These are phyloP conservation scores for Aspergillus homomorphus DNA, from an alignment of 495 filamentous ascomycete genomes.

Conservation along the genomic window DNA sequence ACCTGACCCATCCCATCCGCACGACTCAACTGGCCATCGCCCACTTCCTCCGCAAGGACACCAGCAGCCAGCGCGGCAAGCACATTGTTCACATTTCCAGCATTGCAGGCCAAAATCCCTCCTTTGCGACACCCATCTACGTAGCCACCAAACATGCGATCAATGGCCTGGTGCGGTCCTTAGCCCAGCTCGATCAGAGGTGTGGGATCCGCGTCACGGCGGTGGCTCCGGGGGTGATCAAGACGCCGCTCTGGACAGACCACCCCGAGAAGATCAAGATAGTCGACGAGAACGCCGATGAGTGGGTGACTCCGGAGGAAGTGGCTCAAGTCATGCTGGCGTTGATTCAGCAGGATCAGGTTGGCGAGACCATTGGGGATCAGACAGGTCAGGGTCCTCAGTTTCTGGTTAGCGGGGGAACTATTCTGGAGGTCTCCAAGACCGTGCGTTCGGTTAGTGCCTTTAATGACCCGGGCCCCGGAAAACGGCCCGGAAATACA, in stretches of 20 bases:
- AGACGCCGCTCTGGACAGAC: conserved; percentile 67
- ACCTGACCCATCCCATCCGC: conserved; percentile 67
- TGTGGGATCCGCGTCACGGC: conserved; percentile 62
- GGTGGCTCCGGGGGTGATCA: conserved; percentile 64
- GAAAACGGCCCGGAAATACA: conserved; percentile 42
- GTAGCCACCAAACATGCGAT: conserved; percentile 62
- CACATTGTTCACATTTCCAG: conserved; percentile 60
- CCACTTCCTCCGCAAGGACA: conserved; percentile 44
- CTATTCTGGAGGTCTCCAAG: conserved; percentile 59
- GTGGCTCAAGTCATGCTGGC: conserved; percentile 64
- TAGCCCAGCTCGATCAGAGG: conserved; percentile 47
- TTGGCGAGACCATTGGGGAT: conserved; percentile 44
- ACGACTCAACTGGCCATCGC: conserved; percentile 62
- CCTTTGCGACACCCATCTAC: conserved; percentile 55
- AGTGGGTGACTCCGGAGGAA: conserved; percentile 62
- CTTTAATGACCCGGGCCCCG: conserved; percentile 59
- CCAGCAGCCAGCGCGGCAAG: conserved; percentile 34
- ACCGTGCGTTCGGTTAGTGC: conserved; percentile 49
- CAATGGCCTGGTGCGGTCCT: conserved; percentile 54
- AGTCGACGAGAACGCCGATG: conserved; percentile 46
- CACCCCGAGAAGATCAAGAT: conserved; percentile 63
- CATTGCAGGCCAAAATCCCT: conserved; percentile 57
- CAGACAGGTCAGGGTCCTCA: conserved; percentile 29
- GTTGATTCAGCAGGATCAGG: conserved; percentile 50
- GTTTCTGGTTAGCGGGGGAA: conserved; percentile 43